Evolutionary conservation across 1,139 yeast genomes (phyloP).

Genomic region (Taphrina communis): DNA sequence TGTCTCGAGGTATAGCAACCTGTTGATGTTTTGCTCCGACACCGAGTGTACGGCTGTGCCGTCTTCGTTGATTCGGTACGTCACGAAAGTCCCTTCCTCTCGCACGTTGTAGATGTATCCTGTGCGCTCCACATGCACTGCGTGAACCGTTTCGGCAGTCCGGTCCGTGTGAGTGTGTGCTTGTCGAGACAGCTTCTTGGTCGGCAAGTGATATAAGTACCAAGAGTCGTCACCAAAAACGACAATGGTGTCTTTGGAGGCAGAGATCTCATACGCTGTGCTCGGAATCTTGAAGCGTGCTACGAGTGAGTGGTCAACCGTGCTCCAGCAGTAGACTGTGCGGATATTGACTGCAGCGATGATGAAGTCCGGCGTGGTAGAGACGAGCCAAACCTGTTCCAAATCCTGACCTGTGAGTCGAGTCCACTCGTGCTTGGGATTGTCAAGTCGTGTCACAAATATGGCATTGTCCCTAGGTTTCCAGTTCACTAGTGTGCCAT

Average conservation of each 20-base stretch:
- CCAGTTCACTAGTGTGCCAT: slow-evolving; percentile 16
- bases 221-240: not conserved
- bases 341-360: not conserved
- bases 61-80: not conserved
- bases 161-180: not conserved
- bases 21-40: not conserved
- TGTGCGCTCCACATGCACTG: slow-evolving; percentile 14
- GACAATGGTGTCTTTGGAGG: slow-evolving; percentile 13
- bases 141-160: not conserved
- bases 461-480: not conserved
- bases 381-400: slow-evolving; percentile 3
- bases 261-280: slow-evolving; percentile 1
- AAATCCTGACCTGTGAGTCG: slow-evolving; percentile 9
- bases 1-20: not conserved
- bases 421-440: slow-evolving; percentile 1
- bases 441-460: slow-evolving; percentile 12
- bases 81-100: not conserved
- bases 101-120: slow-evolving; percentile 12
- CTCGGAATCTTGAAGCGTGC: slow-evolving; percentile 11
- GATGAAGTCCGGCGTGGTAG: slow-evolving; percentile 3
- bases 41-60: not conserved
- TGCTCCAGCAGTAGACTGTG: slow-evolving; percentile 7
- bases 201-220: slow-evolving; percentile 12
- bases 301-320: not conserved
- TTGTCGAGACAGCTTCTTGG: slow-evolving; percentile 10